Base-by-base conservation (phyloP, 805 yeast species). In the Brettanomyces bruxellensis region DNA sequence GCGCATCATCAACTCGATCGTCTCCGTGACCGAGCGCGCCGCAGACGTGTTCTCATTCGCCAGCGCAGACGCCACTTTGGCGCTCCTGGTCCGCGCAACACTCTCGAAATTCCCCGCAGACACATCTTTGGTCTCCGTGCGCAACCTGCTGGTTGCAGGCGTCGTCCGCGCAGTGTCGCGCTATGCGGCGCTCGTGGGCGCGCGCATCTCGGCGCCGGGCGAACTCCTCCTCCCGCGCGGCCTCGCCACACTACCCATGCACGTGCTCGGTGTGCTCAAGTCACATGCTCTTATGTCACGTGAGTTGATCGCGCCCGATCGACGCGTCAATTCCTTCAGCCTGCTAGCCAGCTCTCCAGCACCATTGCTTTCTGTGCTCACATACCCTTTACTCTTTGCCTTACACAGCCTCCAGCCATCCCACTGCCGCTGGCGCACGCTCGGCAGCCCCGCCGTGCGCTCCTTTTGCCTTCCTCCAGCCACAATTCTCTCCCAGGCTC, bases 211-310 rank as follows among this genome's bases (percentile, higher is more conserved):
- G 0, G 65, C 75, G 4, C 72, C 79, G 12, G 76, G 79, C 11
- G 88, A 85, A 57, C 68, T 93, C 50, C 73, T 91, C 5, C 70
- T 91, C 61, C 98, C 99, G 0, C 86, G 84, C 40, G 78, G 91
- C 8, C 68, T 93, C 55, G 78, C 78, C 48, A 79, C 86, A 40
- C 68, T 91, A 46, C 79, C 91, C 8, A 73, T 81, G 55, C 79
- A 76, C 54, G 59, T 85, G 43, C 69, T 89, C 44, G 71, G 91
- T 0, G 78, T 89, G 49, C 73, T 81, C 52, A 93, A 91, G 60
- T 60, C 84, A 1, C 73, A 70, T 45, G 79, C 88, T 1, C 71
- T 90, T 25, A 68, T 78, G 41, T 75, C 72, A 18, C 62, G 73
- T 5, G 65, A 72, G 7, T 11, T 4, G 13, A 66, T 72, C 9